A percentile compares a stretch with the other conserved stretches of the same genome.
Conservation (phyloP, 2,329 filamentous ascomycete genomes). For the Zopfia rhizophila region DNA sequence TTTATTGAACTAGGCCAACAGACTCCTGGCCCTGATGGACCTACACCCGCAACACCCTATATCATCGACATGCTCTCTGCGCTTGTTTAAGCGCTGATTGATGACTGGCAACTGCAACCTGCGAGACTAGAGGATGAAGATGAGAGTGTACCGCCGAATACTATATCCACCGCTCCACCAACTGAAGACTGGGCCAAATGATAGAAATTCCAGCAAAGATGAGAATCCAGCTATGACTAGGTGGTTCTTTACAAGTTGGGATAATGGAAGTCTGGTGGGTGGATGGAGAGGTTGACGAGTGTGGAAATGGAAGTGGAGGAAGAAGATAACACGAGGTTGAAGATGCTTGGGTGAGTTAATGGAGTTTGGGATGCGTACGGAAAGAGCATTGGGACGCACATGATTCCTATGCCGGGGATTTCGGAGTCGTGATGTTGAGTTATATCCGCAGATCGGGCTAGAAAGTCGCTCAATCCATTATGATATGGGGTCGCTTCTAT, state of each 20-base stretch:
- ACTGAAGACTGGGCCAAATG: too few species aligned
- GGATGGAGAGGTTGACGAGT: conserved; percentile 22
- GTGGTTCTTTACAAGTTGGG: conserved; percentile 28
- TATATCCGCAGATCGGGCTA: too few species aligned
- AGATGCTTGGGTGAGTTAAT: conserved; percentile 24
- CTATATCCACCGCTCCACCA: conserved; percentile 20
- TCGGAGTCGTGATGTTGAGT: not conserved
- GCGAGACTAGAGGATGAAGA: conserved; percentile 14
- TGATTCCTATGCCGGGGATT: conserved; percentile 14
- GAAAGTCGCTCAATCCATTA: too few species aligned
- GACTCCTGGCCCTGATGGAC: too few species aligned
- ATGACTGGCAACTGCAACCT: conserved; percentile 15
- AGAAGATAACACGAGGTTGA: not conserved
- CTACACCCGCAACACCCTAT: conserved; percentile 12
- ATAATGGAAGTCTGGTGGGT: conserved; percentile 12
- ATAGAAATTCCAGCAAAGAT: too few species aligned
- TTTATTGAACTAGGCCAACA: too few species aligned
- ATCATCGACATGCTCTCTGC: conserved; percentile 20
- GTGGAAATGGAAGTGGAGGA: conserved; percentile 17
- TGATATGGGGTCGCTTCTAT: too few species aligned
- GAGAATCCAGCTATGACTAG: not conserved
- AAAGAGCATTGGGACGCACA: conserved; percentile 14
- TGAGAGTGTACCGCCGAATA: conserved; percentile 8
- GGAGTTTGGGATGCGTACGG: conserved; percentile 21
- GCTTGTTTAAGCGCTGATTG: conserved; percentile 16